Evolutionary conservation across 495 filamentous ascomycete species (phyloP).

Genomic region (Saxophila tyrrhenica): DNA sequence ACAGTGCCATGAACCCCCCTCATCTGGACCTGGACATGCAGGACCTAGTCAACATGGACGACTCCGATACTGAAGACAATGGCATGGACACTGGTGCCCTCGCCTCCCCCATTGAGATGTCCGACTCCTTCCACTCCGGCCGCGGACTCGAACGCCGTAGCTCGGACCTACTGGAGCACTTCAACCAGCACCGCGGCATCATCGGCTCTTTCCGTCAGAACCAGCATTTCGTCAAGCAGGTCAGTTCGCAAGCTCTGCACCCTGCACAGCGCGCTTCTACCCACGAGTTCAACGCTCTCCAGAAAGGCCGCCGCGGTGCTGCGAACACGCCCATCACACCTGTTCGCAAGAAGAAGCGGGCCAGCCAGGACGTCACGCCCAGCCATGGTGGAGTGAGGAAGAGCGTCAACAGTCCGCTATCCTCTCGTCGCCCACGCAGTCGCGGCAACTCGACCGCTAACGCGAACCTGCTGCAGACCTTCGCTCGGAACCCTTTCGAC

Average conservation of each 20-base stretch:
- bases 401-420: slow-evolving; percentile 11
- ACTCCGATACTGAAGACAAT: slow-evolving; percentile 3
- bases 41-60: slow-evolving; percentile 14
- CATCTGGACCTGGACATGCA: slow-evolving; percentile 13
- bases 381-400: slow-evolving; percentile 12
- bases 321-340: slow-evolving; percentile 20
- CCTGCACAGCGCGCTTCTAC: slow-evolving; percentile 15
- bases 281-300: slow-evolving; percentile 14
- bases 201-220: slow-evolving; percentile 19
- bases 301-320: slow-evolving; percentile 15
- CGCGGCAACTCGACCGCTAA: slow-evolving; percentile 4
- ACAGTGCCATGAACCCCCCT: slow-evolving; percentile 2
- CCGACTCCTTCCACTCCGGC: slow-evolving; percentile 1
- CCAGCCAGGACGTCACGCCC: slow-evolving; percentile 7
- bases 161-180: slow-evolving; percentile 11
- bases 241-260: slow-evolving; percentile 14
- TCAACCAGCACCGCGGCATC: slow-evolving; percentile 8
- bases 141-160: not conserved
- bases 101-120: not conserved
- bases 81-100: not conserved
- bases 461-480: not conserved
- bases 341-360: slow-evolving; percentile 17
- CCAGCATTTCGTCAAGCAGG: slow-evolving; percentile 9
- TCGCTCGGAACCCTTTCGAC: not conserved
- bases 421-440: slow-evolving; percentile 8